Percentiles rank a stretch among this genome's conserved stretches.
phyloP scores from a whole-genome alignment of 352 stramenopile genomes.

The Thraustotheca clavata region DNA sequence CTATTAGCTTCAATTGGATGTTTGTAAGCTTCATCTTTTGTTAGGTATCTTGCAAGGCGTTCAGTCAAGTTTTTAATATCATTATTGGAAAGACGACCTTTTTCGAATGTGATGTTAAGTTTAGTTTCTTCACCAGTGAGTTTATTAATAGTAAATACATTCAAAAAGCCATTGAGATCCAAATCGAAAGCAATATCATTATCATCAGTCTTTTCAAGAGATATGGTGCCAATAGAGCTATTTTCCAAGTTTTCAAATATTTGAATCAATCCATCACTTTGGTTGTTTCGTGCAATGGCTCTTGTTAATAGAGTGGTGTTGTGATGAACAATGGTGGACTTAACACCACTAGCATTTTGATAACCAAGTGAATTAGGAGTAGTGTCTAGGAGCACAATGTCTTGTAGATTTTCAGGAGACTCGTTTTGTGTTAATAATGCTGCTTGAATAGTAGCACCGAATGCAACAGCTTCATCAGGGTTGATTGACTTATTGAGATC shows the following conservation, averaged over 20 bases:
- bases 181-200: conserved; percentile 65
- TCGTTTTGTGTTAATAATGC: conserved; percentile 29
- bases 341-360: conserved; percentile 59
- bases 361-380: conserved; percentile 57
- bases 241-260: conserved; percentile 80
- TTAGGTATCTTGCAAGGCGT: conserved; percentile 88
- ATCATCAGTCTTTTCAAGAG: conserved; percentile 60
- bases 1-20: conserved; percentile 70
- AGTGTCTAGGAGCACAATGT: conserved; percentile 70
- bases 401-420: conserved; percentile 50
- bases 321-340: conserved; percentile 54
- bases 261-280: conserved; percentile 53
- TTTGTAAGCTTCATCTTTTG: conserved; percentile 74
- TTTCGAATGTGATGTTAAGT: conserved; percentile 94
- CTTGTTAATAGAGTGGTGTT: conserved; percentile 58
- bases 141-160: conserved; percentile 67
- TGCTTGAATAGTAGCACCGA: conserved; percentile 39
- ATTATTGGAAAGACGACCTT: conserved; percentile 83
- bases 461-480: conserved; percentile 53
- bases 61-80: conserved; percentile 91
- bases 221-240: conserved; percentile 81
- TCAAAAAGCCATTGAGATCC: conserved; percentile 78
- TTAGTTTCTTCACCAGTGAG: conserved; percentile 89
- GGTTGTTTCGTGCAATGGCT: conserved; percentile 75
- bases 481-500: conserved; percentile 56